Evolutionary conservation across 116 monocot genomes (phyloP), one percentile per base, ranked within the genome.

Genomic region (Posidonia oceanica): DNA sequence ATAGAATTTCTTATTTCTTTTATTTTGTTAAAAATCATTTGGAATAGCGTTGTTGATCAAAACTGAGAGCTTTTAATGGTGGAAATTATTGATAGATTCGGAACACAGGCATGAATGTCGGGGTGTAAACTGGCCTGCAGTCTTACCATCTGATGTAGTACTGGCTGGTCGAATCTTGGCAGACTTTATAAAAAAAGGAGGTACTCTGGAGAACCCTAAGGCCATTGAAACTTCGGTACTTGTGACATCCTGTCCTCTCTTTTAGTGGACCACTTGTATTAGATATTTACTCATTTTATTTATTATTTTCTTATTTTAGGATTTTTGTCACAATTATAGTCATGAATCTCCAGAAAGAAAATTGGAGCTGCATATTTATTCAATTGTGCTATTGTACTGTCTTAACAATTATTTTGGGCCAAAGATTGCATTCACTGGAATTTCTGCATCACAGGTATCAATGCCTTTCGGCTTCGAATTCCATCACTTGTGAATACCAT

Each of bases 91-190:
- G 63, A 61, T 85, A 67, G 78, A 77, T 76, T 73, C 82, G 53
- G 98, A 98, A 79, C 98, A 98, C 76, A 72, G 62, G 61, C 93
- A 98, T 83, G 98, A 98, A 83, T 98, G 98, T 86, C 85, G 84
- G 71, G 98, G 98, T 37, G 61, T 73, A 63, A 80, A 86, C 72
- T 98, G 98, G 98, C 57, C 98, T 74, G 82, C 74, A 70, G 87
- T 93, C 67, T 82, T 98, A 48, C 98, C 98, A 69, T 17, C 84
- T 64, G 85, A 90, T 80, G 81, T 85, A 11, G 86, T 98, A 77
- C 83, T 98, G 68, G 85, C 87, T 76, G 93, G 87, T 39, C 75
- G 98, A 75, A 42, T 98, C 17, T 57, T 90, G 66, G 74, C 71
- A 36, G 77, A 83, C 68, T 70, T 59, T 58, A 78, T 80, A 38